phyloP scores from a whole-genome alignment of 129 eudicot genomes.

The Helianthus tuberosus region DNA sequence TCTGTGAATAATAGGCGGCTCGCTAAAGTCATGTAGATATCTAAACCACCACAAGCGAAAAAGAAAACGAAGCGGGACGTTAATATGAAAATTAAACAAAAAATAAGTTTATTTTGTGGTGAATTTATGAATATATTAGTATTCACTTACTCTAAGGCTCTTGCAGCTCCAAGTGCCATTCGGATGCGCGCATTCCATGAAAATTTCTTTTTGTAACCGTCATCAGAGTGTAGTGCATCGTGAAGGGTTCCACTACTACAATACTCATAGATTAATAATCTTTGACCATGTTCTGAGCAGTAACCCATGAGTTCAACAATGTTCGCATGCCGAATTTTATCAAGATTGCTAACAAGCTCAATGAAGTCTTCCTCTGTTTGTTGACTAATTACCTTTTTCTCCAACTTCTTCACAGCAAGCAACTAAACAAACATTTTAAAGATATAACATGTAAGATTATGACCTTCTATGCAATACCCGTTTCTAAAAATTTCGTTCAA shows the following conservation, averaged over 20 bases:
- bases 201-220: conserved; percentile 67
- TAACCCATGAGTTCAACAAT: conserved; percentile 93
- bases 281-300: conserved; percentile 90
- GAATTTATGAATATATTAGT: background rate
- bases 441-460: too few relatives aligned
- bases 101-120: too few relatives aligned
- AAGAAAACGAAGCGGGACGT: conserved; percentile 16
- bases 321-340: conserved; percentile 84
- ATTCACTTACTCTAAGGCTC: conserved; percentile 88
- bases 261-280: conserved; percentile 77
- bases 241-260: conserved; percentile 79
- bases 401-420: conserved; percentile 89
- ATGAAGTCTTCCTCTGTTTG: conserved; percentile 85
- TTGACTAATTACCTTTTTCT: conserved; percentile 69
- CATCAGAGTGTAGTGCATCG: conserved; percentile 85
- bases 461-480: too few relatives aligned
- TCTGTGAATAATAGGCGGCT: conserved; percentile 88
- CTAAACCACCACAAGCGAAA: conserved; percentile 37
- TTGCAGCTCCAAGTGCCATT: conserved; percentile 99
- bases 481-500: too few relatives aligned
- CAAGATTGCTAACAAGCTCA: conserved; percentile 74
- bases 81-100: background rate
- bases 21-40: conserved; percentile 91
- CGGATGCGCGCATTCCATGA: conserved; percentile 88
- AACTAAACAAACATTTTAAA: conserved; percentile 41